Base-by-base conservation (phyloP, 106 monocot species). In the Phalaenopsis equestris region DNA sequence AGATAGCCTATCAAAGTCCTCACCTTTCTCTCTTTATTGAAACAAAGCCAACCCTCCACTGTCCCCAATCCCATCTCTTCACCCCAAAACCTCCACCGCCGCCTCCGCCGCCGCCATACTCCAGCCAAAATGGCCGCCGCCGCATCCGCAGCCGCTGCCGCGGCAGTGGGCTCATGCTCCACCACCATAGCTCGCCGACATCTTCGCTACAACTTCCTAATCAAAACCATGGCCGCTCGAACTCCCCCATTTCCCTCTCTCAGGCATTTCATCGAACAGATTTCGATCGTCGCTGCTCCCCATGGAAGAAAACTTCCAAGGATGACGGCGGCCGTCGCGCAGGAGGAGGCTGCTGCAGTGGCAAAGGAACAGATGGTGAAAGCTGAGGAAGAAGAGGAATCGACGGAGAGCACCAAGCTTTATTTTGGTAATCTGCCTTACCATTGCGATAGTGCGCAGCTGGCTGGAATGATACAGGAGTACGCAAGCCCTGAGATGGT, bases 401-500 rank as follows among this genome's bases (percentile, higher is more conserved):
- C 72, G 19, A 2, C 41, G 4, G 81, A 79, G 49, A 90, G 80
- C 79, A 91, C 96, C 3, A 97, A 97, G 81, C 89, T 97, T 11
- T 97, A 97, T 78, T 97, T 97, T 41, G 96, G 96, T 2, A 96
- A 97, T 73, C 80, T 98, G 84, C 94, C 94, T 5, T 97, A 98
- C 57, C 92, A 93, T 56, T 98, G 94, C 41, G 94, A 98, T 77
- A 98, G 94, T 56, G 92, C 94, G 0, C 92, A 89, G 83, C 78
- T 98, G 73, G 94, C 94, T 24, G 94, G 98, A 56, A 87, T 98
- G 73, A 88, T 94, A 37, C 98, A 98, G 68, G 89, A 98, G 58
- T 88, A 86, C 73, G 94, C 90, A 5, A 88, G 79, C 80, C 98
- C 98, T 21, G 98, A 98, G 82, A 88, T 91, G 88, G 86, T 94